phyloP scores from a whole-genome alignment of 1,284 basidiomycete species.

The Agaricales sp. region DNA sequence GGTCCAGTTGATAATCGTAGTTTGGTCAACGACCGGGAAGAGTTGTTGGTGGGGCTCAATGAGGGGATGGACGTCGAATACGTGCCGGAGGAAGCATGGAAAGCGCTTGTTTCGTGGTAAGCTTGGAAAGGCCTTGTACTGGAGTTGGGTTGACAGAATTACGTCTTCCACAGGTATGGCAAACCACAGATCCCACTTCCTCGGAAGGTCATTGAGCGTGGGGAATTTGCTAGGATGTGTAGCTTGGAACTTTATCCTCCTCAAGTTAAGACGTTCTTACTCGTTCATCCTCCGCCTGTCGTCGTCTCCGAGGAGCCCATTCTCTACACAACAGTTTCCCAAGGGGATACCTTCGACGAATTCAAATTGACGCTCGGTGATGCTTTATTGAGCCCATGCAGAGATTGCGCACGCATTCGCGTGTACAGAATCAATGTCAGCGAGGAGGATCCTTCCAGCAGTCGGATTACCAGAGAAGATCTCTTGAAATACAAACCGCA shows the following conservation, averaged over 20 bases:
- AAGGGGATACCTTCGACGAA: background rate
- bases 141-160: too few relatives aligned
- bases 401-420: background rate
- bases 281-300: slow-evolving; percentile 13
- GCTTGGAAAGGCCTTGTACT: too few relatives aligned
- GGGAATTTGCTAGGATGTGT: slow-evolving; percentile 36
- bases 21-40: slow-evolving; percentile 46
- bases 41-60: slow-evolving; percentile 34
- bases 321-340: background rate
- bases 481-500: background rate
- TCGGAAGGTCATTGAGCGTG: slow-evolving; percentile 58
- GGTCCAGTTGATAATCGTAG: slow-evolving; percentile 68
- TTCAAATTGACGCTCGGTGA: background rate
- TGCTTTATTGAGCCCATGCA: background rate
- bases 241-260: slow-evolving; percentile 76
- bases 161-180: slow-evolving; percentile 81
- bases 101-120: slow-evolving; percentile 57
- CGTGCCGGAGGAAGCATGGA: slow-evolving; percentile 69
- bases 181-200: slow-evolving; percentile 40
- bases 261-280: slow-evolving; percentile 48
- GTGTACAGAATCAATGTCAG: background rate
- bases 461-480: background rate
- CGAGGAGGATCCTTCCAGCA: background rate
- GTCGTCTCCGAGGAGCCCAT: background rate
- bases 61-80: slow-evolving; percentile 76